These are phyloP conservation scores for Gnaphalium uliginosum DNA, from an alignment of 129 eudicot species.

Conservation along the genomic window DNA sequence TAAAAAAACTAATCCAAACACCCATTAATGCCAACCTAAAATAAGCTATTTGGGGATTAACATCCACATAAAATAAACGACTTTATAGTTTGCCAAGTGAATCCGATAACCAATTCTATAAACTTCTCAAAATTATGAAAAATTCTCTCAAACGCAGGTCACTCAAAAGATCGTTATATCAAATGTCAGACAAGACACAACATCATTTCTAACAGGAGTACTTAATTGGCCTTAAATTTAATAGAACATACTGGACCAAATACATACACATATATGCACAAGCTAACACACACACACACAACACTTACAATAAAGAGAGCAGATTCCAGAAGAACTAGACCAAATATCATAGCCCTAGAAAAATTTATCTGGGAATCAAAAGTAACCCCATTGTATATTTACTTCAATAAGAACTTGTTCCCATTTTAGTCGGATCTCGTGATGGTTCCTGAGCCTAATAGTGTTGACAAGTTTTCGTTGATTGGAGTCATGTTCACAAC, in stretches of 20 bases:
- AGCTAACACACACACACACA: neutral
- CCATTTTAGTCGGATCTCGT: neutral
- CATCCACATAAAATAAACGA: too few species aligned
- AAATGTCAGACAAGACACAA: neutral
- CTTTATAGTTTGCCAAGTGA: neutral
- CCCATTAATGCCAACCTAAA: neutral
- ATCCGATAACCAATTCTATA: neutral
- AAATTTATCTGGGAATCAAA: neutral
- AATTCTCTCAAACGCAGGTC: neutral
- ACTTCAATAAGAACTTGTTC: neutral
- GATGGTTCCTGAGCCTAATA: too few species aligned
- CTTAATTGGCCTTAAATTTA: neutral
- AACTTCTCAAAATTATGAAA: constrained; percentile 9
- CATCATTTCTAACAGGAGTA: neutral
- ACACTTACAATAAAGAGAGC: neutral
- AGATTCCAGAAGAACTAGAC: neutral
- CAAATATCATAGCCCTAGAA: neutral
- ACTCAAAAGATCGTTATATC: neutral
- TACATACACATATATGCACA: neutral
- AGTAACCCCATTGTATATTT: neutral
- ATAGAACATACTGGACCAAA: neutral
- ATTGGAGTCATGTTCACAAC: too few species aligned
- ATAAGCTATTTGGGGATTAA: neutral
- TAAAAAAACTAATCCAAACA: neutral
- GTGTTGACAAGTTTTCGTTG: too few species aligned